These are phyloP conservation scores for Eurotiales sp. DNA, from an alignment of 2,329 filamentous ascomycete species.

Conservation along the genomic window DNA sequence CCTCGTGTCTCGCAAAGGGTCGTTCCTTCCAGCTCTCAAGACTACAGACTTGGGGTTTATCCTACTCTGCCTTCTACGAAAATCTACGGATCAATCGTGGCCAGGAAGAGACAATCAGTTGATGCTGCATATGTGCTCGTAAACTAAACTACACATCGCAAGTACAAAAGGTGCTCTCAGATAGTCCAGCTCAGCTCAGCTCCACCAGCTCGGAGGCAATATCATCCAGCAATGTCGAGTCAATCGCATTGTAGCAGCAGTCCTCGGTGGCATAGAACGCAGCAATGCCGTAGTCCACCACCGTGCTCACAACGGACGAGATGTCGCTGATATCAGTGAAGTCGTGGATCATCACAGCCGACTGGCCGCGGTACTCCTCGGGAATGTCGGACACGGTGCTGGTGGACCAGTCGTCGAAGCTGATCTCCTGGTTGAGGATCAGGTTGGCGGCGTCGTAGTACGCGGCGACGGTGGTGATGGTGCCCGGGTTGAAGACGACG, in stretches of 20 bases:
- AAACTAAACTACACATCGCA: neutral
- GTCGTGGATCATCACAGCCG: slow-evolving; percentile 10
- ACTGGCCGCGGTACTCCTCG: slow-evolving; percentile 2
- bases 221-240: neutral
- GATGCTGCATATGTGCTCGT: neutral
- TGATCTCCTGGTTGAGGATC: slow-evolving; percentile 7
- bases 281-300: slow-evolving; percentile 3
- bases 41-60: no score
- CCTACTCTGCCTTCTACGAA: no score
- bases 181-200: neutral
- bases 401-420: neutral
- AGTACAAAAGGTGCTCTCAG: neutral
- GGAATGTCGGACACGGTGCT: neutral
- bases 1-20: no score
- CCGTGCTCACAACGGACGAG: slow-evolving; percentile 1
- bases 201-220: neutral
- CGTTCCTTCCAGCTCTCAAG: no score
- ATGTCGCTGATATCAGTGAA: slow-evolving; percentile 4
- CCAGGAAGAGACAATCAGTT: no score
- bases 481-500: slow-evolving; percentile 11
- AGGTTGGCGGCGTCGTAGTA: slow-evolving; percentile 10
- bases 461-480: slow-evolving; percentile 2
- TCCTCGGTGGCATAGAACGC: slow-evolving; percentile 13
- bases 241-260: slow-evolving; percentile 11
- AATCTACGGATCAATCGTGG: no score